These are phyloP conservation scores for Phragmites australis DNA, from an alignment of 176 grass and related monocot species.

Conservation along the genomic window DNA sequence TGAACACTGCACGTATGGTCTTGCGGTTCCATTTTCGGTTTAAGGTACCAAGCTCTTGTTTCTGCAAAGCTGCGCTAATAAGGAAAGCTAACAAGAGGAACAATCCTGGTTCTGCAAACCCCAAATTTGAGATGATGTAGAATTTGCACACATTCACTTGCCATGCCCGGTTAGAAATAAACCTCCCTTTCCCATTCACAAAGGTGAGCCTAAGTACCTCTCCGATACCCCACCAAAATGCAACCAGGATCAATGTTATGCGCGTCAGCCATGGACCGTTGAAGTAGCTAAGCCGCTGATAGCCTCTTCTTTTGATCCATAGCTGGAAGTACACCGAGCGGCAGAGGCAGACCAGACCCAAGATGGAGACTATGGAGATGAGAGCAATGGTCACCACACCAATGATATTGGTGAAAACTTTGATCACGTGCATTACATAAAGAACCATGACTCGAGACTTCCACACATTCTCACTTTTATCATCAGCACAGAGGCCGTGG, in stretches of 20 bases:
- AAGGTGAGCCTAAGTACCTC: slow-evolving; percentile 73
- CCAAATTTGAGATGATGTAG: slow-evolving; percentile 84
- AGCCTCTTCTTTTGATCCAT: slow-evolving; percentile 56
- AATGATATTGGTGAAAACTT: slow-evolving; percentile 64
- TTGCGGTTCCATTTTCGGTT: slow-evolving; percentile 74
- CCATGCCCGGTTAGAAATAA: slow-evolving; percentile 55
- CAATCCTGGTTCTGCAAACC: slow-evolving; percentile 90
- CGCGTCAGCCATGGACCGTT: slow-evolving; percentile 79
- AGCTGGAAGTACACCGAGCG: slow-evolving; percentile 74
- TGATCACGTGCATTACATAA: slow-evolving; percentile 68
- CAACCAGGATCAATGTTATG: slow-evolving; percentile 60
- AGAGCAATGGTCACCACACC: slow-evolving; percentile 91
- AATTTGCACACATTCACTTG: slow-evolving; percentile 70
- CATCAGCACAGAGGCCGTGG: neutral
- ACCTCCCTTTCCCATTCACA: slow-evolving; percentile 49
- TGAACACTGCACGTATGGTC: slow-evolving; percentile 53
- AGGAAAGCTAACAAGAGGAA: slow-evolving; percentile 86
- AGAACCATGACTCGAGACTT: neutral
- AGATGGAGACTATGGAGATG: slow-evolving; percentile 54
- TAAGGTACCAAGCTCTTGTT: slow-evolving; percentile 66
- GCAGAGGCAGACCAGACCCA: slow-evolving; percentile 71
- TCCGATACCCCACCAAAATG: slow-evolving; percentile 81
- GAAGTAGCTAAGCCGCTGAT: slow-evolving; percentile 79
- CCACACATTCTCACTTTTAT: slow-evolving; percentile 52
- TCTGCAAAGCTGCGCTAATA: slow-evolving; percentile 80